Evolutionary conservation across 495 filamentous ascomycete species (phyloP).

Genomic region (Penicillium coffeae): DNA sequence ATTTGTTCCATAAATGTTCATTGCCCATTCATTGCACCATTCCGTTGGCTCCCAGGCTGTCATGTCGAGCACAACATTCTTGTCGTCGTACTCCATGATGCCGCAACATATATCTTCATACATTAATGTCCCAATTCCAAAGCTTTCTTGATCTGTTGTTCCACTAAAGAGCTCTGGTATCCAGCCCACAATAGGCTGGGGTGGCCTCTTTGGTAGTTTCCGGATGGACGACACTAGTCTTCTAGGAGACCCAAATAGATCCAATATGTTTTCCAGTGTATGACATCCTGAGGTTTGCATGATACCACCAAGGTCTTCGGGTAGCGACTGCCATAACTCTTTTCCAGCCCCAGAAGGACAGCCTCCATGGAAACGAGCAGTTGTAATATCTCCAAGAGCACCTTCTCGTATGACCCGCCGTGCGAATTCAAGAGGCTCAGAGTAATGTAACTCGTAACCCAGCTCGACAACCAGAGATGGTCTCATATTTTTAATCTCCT

Average conservation of each 20-base stretch:
- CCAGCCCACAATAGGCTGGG: neutral
- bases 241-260: neutral
- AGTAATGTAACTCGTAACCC: slow-evolving; percentile 1
- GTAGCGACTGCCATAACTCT: neutral
- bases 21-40: slow-evolving; percentile 19
- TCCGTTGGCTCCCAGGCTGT: slow-evolving; percentile 10
- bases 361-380: neutral
- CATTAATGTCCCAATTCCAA: neutral
- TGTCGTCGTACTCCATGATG: neutral
- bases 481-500: neutral
- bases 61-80: neutral
- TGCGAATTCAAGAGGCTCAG: neutral
- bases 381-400: neutral
- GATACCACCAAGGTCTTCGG: neutral
- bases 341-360: neutral
- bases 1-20: slow-evolving; percentile 15
- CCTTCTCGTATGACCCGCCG: neutral
- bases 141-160: neutral
- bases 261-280: neutral
- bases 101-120: neutral
- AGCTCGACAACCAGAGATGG: neutral
- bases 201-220: neutral
- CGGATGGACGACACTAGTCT: slow-evolving; percentile 1
- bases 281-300: slow-evolving; percentile 1
- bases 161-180: neutral